These are phyloP conservation scores for Pseudogymnoascus sp. DNA, from an alignment of 2,329 filamentous ascomycete species.

Conservation along the genomic window DNA sequence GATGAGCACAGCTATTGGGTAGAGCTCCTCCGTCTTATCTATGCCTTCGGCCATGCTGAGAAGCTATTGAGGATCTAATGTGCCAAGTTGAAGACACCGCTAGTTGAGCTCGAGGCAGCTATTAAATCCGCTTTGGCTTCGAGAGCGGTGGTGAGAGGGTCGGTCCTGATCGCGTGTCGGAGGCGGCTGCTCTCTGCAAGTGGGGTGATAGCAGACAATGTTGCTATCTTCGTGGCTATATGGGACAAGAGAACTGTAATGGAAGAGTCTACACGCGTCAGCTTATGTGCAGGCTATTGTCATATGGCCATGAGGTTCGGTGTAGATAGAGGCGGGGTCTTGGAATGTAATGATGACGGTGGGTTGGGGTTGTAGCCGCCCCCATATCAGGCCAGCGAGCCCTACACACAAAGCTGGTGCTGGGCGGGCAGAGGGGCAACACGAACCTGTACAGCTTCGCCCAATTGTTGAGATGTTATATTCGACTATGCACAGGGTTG, in stretches of 20 bases:
- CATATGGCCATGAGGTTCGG: not conserved
- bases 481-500: slow-evolving; percentile 8
- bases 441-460: slow-evolving; percentile 7
- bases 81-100: slow-evolving; percentile 8
- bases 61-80: not conserved
- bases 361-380: slow-evolving; percentile 8
- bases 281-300: not conserved
- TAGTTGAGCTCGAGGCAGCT: slow-evolving; percentile 8
- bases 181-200: slow-evolving; percentile 1
- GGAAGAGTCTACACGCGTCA: slow-evolving; percentile 6
- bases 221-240: slow-evolving; percentile 2
- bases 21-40: slow-evolving; percentile 95
- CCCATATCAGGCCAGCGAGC: slow-evolving; percentile 1
- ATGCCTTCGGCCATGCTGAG: slow-evolving; percentile 76
- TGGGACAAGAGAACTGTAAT: not conserved
- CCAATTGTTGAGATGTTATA: slow-evolving; percentile 8
- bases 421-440: not conserved
- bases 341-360: slow-evolving; percentile 9
- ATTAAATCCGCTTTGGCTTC: not conserved
- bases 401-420: not conserved
- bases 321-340: slow-evolving; percentile 7
- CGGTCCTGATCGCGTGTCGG: slow-evolving; percentile 6
- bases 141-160: slow-evolving; percentile 2
- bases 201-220: slow-evolving; percentile 8
- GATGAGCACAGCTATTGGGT: slow-evolving; percentile 98